Evolutionary conservation across 495 filamentous ascomycete species (phyloP).

Genomic region (Aspergillus coremiiformis): DNA sequence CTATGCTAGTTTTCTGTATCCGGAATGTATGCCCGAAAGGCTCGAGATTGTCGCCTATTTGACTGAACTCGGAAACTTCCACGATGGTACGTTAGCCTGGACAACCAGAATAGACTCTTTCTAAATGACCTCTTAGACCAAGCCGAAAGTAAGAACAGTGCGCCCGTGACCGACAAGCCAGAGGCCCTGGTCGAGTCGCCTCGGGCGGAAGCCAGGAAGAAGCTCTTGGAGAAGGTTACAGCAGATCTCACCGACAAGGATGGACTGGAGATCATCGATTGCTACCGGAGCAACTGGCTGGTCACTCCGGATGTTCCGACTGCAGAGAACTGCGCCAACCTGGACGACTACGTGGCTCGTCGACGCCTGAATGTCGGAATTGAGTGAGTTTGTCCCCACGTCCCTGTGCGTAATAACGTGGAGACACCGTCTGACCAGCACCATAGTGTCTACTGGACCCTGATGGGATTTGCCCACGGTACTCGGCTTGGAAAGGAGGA

Average conservation of each 20-base stretch:
- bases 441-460: slow-evolving; percentile 8
- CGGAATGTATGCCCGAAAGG: slow-evolving; percentile 36
- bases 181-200: slow-evolving; percentile 6
- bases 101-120: no score
- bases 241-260: slow-evolving; percentile 10
- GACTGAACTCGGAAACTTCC: slow-evolving; percentile 36
- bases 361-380: slow-evolving; percentile 8
- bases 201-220: slow-evolving; percentile 2
- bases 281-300: slow-evolving; percentile 14
- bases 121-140: slow-evolving; percentile 1
- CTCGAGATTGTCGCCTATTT: slow-evolving; percentile 36
- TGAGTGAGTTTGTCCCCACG: slow-evolving; percentile 1
- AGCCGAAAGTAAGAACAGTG: slow-evolving; percentile 1
- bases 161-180: not conserved
- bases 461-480: slow-evolving; percentile 11
- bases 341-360: slow-evolving; percentile 10
- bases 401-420: not conserved
- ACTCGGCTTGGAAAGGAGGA: slow-evolving; percentile 12
- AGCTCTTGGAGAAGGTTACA: slow-evolving; percentile 10
- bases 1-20: slow-evolving; percentile 14
- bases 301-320: slow-evolving; percentile 6
- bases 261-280: slow-evolving; percentile 11
- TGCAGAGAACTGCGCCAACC: slow-evolving; percentile 7
- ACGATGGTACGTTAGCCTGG: slow-evolving; percentile 28
- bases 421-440: not conserved